A percentile compares a stretch with the other conserved stretches of the same genome.
Evolutionary conservation across 208 protist genomes (phyloP).

Genomic region (Naegleria fowleri): DNA sequence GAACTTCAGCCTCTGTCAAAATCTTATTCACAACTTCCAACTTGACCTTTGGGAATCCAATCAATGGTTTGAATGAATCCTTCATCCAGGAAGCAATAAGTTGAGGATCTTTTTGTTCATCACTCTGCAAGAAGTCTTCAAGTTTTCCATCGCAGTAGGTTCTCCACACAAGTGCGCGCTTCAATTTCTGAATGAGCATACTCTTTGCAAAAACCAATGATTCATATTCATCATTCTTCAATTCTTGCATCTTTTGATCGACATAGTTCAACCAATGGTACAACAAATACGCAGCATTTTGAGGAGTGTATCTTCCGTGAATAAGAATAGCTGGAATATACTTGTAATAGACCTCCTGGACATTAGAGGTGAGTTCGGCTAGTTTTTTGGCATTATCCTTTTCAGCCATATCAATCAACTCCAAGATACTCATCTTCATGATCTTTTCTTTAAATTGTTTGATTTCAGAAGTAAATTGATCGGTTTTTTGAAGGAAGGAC

Average conservation of each 20-base stretch:
- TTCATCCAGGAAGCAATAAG: neutral
- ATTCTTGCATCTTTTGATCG: neutral
- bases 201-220: neutral
- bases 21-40: neutral
- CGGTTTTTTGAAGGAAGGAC: too few species aligned
- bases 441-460: too few species aligned
- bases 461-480: too few species aligned
- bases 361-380: neutral
- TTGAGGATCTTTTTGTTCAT: neutral
- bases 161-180: neutral
- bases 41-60: neutral
- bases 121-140: too few species aligned
- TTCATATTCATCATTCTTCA: neutral
- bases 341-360: neutral
- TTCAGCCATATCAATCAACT: too few species aligned
- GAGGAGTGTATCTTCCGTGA: neutral
- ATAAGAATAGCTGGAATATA: neutral
- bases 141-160: neutral
- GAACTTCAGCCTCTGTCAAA: neutral
- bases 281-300: neutral
- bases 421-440: too few species aligned
- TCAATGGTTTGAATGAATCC: neutral
- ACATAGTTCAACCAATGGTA: neutral
- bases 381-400: too few species aligned
- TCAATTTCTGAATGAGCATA: neutral